These are phyloP conservation scores for Bimuria novae-zelandiae DNA, from an alignment of 2,329 filamentous ascomycete genomes.

Conservation along the genomic window DNA sequence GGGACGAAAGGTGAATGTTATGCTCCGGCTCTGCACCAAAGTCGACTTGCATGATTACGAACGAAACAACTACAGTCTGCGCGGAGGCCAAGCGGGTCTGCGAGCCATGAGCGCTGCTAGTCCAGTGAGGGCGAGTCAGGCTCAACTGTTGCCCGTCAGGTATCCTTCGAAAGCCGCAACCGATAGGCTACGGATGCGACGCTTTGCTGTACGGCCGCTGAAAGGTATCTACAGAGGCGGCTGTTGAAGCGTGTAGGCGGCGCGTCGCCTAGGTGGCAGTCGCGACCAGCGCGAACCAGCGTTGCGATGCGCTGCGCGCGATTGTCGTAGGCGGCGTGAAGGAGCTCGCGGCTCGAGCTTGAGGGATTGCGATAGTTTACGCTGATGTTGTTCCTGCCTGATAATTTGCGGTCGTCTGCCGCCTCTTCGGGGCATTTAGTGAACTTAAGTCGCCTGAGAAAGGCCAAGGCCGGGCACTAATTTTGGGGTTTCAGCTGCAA, in stretches of 20 bases:
- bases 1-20: constrained; percentile 24
- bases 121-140: constrained; percentile 28
- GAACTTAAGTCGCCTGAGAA: constrained; percentile 18
- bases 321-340: constrained; percentile 11
- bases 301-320: constrained; percentile 29
- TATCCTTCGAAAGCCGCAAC: neutral
- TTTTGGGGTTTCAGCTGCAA: constrained; percentile 16
- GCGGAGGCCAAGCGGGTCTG: constrained; percentile 32
- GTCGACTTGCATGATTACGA: constrained; percentile 46
- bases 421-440: constrained; percentile 34
- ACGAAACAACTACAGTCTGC: constrained; percentile 27
- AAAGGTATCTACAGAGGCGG: constrained; percentile 16
- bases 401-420: constrained; percentile 35
- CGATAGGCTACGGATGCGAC: constrained; percentile 3
- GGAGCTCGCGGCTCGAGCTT: constrained; percentile 16
- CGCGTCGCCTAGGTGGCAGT: constrained; percentile 7
- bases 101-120: constrained; percentile 34
- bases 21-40: constrained; percentile 43
- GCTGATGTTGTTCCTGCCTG: constrained; percentile 11
- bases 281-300: constrained; percentile 25
- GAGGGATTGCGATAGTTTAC: constrained; percentile 19
- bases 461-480: constrained; percentile 19
- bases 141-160: constrained; percentile 22
- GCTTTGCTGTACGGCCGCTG: constrained; percentile 19
- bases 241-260: constrained; percentile 10